Base-by-base conservation (phyloP, 352 stramenopile species). In the Globisporangium sylvaticum region DNA sequence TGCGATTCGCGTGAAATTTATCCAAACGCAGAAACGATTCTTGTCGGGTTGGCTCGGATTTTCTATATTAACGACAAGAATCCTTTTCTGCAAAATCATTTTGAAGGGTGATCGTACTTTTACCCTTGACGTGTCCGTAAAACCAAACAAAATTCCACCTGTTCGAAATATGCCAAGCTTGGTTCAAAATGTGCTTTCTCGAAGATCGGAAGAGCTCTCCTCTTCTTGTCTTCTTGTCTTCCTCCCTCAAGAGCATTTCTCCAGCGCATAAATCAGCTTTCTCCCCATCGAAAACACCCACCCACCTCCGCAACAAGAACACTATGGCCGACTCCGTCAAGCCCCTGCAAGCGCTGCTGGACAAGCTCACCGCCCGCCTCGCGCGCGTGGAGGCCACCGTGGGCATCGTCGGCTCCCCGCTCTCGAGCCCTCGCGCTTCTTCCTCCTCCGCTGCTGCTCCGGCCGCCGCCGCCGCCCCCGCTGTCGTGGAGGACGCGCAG, bases 321-420 rank as follows among this genome's bases (percentile, higher is more conserved):
- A 78, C 69, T 62, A 83, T 81, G 80, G 83, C 88, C 67, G 80
- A 62, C 34, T 42, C 77, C 53, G 71, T 81, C n/a, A 90, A 96
- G 70, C 88, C 90, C 54, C 83, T 98, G 46, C 76, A 91, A 62
- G 81, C 79, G 59, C 74, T 97, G 37, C 80, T 98, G 54, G 87
- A 95, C 65, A 73, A 76, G 31, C 78, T 98, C 44, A 73, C 85
- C 20, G 79, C 76, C n/a, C 85, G 92, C 52, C 79, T 98, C 9
- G 79, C 82, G 42, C 74, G 68, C 55, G 75, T 98, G 24, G 92
- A 98, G 69, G 71, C 76, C 20, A 77, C 91, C 44, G 72, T 95
- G 25, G 89, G 86, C n/a, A 79, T 97, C 53, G 44, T 55, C 20
- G 50, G 64, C 3, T 46, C 74, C 4, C 63, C 75, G 37, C 14